phyloP scores from a whole-genome alignment of 139 green algal species.

The Tetradesmus lagerheimii region DNA sequence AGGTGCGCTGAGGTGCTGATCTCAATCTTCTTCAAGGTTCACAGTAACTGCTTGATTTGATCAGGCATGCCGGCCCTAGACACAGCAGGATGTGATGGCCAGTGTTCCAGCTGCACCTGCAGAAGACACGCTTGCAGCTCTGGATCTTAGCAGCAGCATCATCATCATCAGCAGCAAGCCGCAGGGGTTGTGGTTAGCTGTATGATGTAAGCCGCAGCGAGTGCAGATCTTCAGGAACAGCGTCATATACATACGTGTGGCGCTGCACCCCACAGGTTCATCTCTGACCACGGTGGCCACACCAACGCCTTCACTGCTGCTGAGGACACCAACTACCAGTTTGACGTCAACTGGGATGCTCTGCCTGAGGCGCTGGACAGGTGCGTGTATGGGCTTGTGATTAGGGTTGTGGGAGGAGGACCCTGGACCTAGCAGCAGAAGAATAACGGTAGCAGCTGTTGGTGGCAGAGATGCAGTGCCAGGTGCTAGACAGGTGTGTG shows the following conservation, averaged over 20 bases:
- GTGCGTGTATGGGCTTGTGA: neutral
- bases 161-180: neutral
- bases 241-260: neutral
- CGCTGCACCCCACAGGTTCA: conserved; percentile 46
- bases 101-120: no score
- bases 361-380: conserved; percentile 50
- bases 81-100: no score
- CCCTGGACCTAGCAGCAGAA: neutral
- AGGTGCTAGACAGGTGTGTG: neutral
- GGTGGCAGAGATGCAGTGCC: neutral
- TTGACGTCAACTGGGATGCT: conserved; percentile 89
- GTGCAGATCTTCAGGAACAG: neutral
- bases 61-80: no score
- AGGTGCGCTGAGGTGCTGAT: conserved; percentile 61
- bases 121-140: no score
- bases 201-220: no score
- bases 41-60: no score
- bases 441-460: neutral
- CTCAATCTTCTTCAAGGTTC: neutral
- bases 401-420: no score
- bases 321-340: conserved; percentile 94
- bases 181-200: no score
- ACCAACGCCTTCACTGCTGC: conserved; percentile 92
- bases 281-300: conserved; percentile 72
- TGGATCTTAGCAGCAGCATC: conserved; percentile 27